phyloP scores from a whole-genome alignment of 2,329 filamentous ascomycete genomes.

The Aspergillus vadensis region DNA sequence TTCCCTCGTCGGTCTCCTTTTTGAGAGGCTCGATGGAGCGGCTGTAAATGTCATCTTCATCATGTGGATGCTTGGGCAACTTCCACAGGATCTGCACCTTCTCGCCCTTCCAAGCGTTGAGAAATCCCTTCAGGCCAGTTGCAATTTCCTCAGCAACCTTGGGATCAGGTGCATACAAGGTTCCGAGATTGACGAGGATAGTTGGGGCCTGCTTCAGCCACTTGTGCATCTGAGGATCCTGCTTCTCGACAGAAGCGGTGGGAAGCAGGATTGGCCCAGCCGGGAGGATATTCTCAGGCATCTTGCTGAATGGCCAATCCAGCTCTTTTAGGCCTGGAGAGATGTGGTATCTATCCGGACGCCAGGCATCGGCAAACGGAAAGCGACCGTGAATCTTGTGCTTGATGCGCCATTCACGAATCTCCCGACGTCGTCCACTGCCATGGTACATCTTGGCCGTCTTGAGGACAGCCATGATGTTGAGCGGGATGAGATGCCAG shows the following conservation, averaged over 20 bases:
- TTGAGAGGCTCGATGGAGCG: conserved; percentile 26
- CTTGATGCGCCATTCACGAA: conserved; percentile 27
- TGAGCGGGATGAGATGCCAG: conserved; percentile 45
- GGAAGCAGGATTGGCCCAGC: conserved; percentile 53
- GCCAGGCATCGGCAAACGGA: conserved; percentile 31
- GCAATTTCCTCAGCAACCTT: conserved; percentile 46
- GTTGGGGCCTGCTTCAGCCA: conserved; percentile 51
- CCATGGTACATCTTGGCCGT: conserved; percentile 31
- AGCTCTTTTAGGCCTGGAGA: conserved; percentile 35
- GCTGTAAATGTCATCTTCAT: conserved; percentile 22
- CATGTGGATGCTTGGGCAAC: conserved; percentile 29
- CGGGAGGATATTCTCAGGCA: conserved; percentile 45
- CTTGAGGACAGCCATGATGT: conserved; percentile 42
- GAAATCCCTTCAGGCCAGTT: conserved; percentile 36
- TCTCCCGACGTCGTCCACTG: conserved; percentile 26
- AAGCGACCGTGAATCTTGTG: conserved; percentile 30
- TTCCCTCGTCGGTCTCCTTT: conserved; percentile 30
- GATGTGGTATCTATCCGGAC: conserved; percentile 31
- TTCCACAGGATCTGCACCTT: conserved; percentile 46
- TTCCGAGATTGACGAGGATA: conserved; percentile 54
- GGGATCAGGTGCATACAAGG: conserved; percentile 35
- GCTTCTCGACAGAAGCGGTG: conserved; percentile 34
- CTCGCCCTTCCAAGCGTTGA: conserved; percentile 31
- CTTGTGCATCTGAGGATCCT: conserved; percentile 44
- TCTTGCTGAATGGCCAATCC: conserved; percentile 44